A percentile compares a stretch with the other conserved stretches of the same genome.
phyloP scores from a whole-genome alignment of 1,139 yeast species.

The Geotrichum bryndzae region DNA sequence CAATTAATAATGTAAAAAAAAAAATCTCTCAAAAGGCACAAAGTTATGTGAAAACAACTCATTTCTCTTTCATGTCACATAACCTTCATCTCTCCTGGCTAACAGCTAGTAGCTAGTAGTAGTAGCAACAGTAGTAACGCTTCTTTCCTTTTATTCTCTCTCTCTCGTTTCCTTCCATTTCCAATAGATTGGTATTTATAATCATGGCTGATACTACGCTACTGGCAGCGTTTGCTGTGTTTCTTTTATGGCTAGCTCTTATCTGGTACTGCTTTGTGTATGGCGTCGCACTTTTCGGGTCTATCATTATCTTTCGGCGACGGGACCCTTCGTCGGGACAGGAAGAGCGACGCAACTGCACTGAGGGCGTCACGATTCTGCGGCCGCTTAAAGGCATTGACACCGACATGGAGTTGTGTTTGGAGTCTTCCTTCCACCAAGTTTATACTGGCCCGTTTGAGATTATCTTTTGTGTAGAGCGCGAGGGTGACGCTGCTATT shows the following conservation, averaged over 20 bases:
- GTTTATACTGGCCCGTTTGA: slow-evolving; percentile 60
- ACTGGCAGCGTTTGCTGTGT: background rate
- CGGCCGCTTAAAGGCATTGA: slow-evolving; percentile 85
- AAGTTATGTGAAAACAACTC: background rate
- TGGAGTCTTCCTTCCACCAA: slow-evolving; percentile 64
- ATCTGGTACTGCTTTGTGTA: background rate
- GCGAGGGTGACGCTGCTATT: slow-evolving; percentile 57
- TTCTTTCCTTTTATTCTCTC: no score
- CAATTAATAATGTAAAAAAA: no score
- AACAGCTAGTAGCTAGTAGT: no score
- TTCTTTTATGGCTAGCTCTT: background rate
- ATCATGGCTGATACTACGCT: background rate
- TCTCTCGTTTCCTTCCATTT: background rate
- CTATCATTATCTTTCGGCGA: background rate
- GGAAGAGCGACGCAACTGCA: background rate
- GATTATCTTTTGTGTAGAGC: slow-evolving; percentile 70
- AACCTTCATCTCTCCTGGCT: background rate
- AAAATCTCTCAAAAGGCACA: slow-evolving; percentile 5
- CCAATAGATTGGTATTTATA: no score
- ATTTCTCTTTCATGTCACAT: background rate
- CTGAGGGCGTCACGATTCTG: slow-evolving; percentile 63
- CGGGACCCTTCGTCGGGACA: no score
- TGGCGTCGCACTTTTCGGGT: background rate
- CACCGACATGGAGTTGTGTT: slow-evolving; percentile 62
- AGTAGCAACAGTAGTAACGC: background rate